Evolutionary conservation across 2,329 filamentous ascomycete genomes (phyloP).

Genomic region (Hymenoscyphus scutula): DNA sequence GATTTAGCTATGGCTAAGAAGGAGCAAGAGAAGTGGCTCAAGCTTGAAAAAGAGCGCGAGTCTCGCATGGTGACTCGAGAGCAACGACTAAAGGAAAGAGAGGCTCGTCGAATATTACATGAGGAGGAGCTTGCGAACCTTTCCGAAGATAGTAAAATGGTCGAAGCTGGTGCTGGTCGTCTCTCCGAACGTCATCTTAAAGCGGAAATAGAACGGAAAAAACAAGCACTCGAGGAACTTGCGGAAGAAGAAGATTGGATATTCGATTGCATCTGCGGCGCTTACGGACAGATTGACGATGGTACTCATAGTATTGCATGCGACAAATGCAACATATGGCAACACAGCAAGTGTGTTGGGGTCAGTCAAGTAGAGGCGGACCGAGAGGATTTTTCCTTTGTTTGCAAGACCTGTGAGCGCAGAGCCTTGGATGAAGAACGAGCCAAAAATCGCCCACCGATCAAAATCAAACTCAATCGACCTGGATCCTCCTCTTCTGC

Average conservation of each 20-base stretch:
- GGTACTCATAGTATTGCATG: slow-evolving; percentile 92
- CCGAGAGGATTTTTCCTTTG: slow-evolving; percentile 79
- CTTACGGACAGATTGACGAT: slow-evolving; percentile 90
- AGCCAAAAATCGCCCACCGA: slow-evolving; percentile 58
- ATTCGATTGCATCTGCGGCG: slow-evolving; percentile 91
- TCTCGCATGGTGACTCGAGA: slow-evolving; percentile 80
- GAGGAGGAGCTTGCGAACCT: slow-evolving; percentile 80
- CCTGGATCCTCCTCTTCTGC: slow-evolving; percentile 48
- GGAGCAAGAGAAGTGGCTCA: slow-evolving; percentile 58
- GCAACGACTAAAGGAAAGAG: slow-evolving; percentile 80
- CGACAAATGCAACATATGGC: slow-evolving; percentile 93
- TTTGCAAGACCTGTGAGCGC: slow-evolving; percentile 75
- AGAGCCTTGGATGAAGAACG: slow-evolving; percentile 60
- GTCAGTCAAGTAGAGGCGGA: slow-evolving; percentile 79
- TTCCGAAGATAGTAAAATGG: slow-evolving; percentile 69
- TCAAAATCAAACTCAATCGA: slow-evolving; percentile 54
- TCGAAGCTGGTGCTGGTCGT: slow-evolving; percentile 55
- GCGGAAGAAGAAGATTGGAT: slow-evolving; percentile 76
- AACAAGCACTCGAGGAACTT: slow-evolving; percentile 72
- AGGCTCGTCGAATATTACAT: slow-evolving; percentile 76
- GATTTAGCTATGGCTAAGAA: slow-evolving; percentile 67
- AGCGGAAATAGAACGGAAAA: slow-evolving; percentile 75
- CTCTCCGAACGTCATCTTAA: slow-evolving; percentile 79
- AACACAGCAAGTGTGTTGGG: slow-evolving; percentile 88
- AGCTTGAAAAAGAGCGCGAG: slow-evolving; percentile 71